phyloP scores from a whole-genome alignment of 1,139 yeast species.

The Yamadazyma diospyri region DNA sequence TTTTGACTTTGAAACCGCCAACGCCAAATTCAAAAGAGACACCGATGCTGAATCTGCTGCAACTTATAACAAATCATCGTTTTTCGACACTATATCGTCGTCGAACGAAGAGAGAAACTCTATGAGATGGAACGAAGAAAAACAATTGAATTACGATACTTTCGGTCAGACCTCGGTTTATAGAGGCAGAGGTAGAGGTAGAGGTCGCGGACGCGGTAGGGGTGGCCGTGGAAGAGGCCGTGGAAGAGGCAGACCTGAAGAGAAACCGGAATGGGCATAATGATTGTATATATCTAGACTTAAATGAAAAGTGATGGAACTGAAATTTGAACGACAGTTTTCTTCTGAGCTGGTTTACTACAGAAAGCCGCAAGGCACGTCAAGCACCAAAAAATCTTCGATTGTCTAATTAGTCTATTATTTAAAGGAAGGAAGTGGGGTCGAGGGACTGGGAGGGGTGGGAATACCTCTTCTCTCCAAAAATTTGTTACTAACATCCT shows the following conservation, averaged over 20 bases:
- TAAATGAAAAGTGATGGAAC: background rate
- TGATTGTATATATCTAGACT: conserved; percentile 1
- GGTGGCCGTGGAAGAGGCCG: conserved; percentile 20
- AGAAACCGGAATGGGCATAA: conserved; percentile 20
- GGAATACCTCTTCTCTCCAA: background rate
- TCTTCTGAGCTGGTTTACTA: too few relatives aligned
- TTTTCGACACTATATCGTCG: conserved; percentile 76
- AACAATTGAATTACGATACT: conserved; percentile 59
- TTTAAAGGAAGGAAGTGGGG: too few relatives aligned
- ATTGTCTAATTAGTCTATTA: too few relatives aligned
- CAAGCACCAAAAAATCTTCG: too few relatives aligned
- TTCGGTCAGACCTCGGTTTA: conserved; percentile 53
- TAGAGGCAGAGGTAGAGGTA: conserved; percentile 25
- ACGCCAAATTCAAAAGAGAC: conserved; percentile 56
- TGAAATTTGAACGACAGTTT: too few relatives aligned
- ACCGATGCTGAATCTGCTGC: conserved; percentile 19
- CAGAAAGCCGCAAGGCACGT: too few relatives aligned
- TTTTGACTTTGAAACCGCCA: conserved; percentile 63
- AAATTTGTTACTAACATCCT: background rate
- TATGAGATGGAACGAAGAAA: conserved; percentile 64
- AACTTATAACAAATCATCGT: conserved; percentile 67
- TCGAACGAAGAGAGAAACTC: conserved; percentile 38
- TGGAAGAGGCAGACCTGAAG: conserved; percentile 15
- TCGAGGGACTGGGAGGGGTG: background rate
- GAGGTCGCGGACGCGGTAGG: conserved; percentile 32